These are phyloP conservation scores for Vaccinium myrtillus DNA, from an alignment of 148 eudicot genomes.

Conservation along the genomic window DNA sequence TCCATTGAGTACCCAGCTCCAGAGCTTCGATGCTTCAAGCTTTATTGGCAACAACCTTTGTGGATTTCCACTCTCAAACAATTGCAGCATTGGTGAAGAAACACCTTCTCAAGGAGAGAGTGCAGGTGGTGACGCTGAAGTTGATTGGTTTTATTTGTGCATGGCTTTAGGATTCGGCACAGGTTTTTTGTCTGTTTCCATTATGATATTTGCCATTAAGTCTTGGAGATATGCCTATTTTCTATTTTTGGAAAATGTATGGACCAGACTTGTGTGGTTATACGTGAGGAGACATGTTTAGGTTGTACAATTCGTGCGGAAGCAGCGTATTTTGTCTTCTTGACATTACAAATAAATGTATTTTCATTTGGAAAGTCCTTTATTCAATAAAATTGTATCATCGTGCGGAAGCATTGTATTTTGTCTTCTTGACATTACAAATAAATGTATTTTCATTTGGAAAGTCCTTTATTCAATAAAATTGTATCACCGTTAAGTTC, in stretches of 20 bases:
- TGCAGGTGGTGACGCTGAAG: neutral
- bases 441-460: neutral
- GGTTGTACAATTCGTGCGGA: neutral
- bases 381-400: too few relatives aligned
- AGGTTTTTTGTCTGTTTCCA: neutral
- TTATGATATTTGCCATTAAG: too few relatives aligned
- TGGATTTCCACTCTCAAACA: neutral
- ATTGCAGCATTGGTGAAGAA: neutral
- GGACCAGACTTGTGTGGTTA: neutral
- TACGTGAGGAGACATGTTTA: too few relatives aligned
- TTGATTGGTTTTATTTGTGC: neutral
- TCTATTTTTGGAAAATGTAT: neutral
- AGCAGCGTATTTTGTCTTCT: neutral
- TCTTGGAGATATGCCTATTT: neutral
- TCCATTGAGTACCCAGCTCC: conserved; percentile 2
- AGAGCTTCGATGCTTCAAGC: neutral
- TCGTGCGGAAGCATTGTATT: neutral
- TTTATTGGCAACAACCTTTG: neutral
- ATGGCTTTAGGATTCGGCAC: neutral
- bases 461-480: too few relatives aligned
- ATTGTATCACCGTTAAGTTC: neutral
- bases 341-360: too few relatives aligned
- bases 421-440: neutral
- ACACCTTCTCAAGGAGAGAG: neutral
- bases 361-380: neutral